Conservation (phyloP, 169 alveolate genomes). For the Plasmodium inui region DNA sequence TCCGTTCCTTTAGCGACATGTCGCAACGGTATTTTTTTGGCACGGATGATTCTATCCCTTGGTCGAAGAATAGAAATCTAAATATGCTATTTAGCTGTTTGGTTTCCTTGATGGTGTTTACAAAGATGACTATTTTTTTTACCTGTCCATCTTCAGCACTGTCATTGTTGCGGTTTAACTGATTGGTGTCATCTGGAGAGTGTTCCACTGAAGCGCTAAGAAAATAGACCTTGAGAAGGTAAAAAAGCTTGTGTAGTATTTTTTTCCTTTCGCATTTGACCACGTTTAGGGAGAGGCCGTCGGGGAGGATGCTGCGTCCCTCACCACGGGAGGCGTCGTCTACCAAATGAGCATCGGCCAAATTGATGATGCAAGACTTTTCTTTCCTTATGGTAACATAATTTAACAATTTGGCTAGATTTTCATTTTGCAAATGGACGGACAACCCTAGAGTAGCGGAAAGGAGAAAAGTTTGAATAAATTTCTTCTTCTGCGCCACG, state of each 20-base stretch:
- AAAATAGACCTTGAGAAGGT: constrained; percentile 19
- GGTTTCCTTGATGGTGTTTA: constrained; percentile 46
- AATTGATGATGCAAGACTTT: constrained; percentile 22
- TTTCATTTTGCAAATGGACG: constrained; percentile 54
- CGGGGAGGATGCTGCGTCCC: constrained; percentile 36
- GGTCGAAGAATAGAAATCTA: constrained; percentile 30
- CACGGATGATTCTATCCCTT: constrained; percentile 40
- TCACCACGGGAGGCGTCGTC: neutral
- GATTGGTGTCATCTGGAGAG: neutral
- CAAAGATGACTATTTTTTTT: constrained; percentile 60
- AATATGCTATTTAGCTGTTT: constrained; percentile 23
- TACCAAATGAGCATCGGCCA: neutral
- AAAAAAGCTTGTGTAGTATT: constrained; percentile 29
- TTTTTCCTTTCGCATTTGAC: constrained; percentile 53
- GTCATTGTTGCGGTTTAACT: neutral
- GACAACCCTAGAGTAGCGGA: constrained; percentile 68
- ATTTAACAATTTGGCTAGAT: constrained; percentile 48
- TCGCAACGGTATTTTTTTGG: constrained; percentile 52
- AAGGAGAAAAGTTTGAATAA: constrained; percentile 58
- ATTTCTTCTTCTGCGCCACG: constrained; percentile 36
- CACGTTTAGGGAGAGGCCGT: constrained; percentile 6
- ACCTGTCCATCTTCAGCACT: neutral
- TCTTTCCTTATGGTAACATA: constrained; percentile 47
- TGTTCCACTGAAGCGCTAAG: neutral
- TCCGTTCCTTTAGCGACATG: constrained; percentile 11